These are phyloP conservation scores for Aureobasidium namibiae DNA, from an alignment of 2,329 filamentous ascomycete genomes.

Conservation along the genomic window DNA sequence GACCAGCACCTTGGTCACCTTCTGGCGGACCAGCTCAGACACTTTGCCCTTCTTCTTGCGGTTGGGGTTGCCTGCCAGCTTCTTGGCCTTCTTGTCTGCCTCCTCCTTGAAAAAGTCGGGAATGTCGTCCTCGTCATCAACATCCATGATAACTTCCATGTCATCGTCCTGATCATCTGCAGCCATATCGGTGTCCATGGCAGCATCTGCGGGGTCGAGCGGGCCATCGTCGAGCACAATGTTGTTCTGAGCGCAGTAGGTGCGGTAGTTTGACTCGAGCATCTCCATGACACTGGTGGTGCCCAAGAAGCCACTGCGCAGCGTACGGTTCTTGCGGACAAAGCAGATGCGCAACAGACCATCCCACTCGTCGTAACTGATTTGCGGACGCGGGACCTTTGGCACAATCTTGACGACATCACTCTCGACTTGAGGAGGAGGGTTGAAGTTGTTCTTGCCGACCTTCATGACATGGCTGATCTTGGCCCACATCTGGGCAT, in stretches of 20 bases:
- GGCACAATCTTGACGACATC: constrained; percentile 86
- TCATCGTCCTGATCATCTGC: constrained; percentile 32
- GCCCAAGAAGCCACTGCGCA: constrained; percentile 72
- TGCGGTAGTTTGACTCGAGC: constrained; percentile 80
- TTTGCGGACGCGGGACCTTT: constrained; percentile 75
- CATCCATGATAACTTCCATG: constrained; percentile 43
- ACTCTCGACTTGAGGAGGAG: constrained; percentile 85
- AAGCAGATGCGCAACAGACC: constrained; percentile 77
- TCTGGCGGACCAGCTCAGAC: constrained; percentile 71
- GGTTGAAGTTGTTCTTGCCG: constrained; percentile 92
- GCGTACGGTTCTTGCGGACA: constrained; percentile 81
- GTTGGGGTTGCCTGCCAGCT: constrained; percentile 44
- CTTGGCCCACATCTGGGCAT: constrained; percentile 85
- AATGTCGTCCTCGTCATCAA: constrained; percentile 60
- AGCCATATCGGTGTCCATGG: constrained; percentile 41
- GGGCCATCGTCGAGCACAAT: constrained; percentile 65
- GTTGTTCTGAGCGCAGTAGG: constrained; percentile 83
- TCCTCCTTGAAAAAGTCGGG: constrained; percentile 76
- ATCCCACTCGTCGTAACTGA: constrained; percentile 93
- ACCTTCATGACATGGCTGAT: constrained; percentile 78
- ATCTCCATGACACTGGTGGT: constrained; percentile 73
- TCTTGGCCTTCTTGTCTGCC: constrained; percentile 46
- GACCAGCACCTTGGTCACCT: constrained; percentile 78
- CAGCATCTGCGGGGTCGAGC: constrained; percentile 29
- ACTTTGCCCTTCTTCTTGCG: constrained; percentile 71